Conservation (phyloP, 1,139 yeast species). For the Kodamaea derodonti region DNA sequence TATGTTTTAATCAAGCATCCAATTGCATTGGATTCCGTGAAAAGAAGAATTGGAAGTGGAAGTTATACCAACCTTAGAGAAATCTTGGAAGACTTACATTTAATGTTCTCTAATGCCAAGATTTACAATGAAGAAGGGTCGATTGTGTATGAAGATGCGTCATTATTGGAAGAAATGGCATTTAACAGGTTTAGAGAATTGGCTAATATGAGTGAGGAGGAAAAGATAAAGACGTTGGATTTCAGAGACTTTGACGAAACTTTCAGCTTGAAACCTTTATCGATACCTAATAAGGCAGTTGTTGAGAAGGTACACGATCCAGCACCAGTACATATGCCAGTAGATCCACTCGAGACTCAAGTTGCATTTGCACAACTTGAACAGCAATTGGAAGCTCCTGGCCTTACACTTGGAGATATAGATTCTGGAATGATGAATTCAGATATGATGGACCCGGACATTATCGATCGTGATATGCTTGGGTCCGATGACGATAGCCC, state of each 20-base stretch:
- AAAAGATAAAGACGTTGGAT: constrained; percentile 34
- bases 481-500: constrained; percentile 1
- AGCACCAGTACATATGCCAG: neutral
- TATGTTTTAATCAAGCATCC: constrained; percentile 76
- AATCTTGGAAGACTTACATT: constrained; percentile 65
- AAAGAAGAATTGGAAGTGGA: constrained; percentile 52
- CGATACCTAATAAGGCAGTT: constrained; percentile 20
- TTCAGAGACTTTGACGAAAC: constrained; percentile 49
- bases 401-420: neutral
- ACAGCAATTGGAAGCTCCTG: neutral
- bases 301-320: constrained; percentile 12
- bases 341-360: neutral
- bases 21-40: constrained; percentile 70
- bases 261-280: constrained; percentile 41
- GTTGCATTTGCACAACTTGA: neutral
- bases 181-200: constrained; percentile 29
- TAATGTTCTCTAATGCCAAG: constrained; percentile 80
- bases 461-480: neutral
- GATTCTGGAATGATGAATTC: neutral
- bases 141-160: constrained; percentile 74
- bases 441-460: neutral
- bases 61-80: constrained; percentile 56
- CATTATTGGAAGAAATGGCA: constrained; percentile 53
- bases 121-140: constrained; percentile 91
- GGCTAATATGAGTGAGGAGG: constrained; percentile 20